phyloP scores from a whole-genome alignment of 2,329 filamentous ascomycete genomes.

The Colletotrichum somersetense region DNA sequence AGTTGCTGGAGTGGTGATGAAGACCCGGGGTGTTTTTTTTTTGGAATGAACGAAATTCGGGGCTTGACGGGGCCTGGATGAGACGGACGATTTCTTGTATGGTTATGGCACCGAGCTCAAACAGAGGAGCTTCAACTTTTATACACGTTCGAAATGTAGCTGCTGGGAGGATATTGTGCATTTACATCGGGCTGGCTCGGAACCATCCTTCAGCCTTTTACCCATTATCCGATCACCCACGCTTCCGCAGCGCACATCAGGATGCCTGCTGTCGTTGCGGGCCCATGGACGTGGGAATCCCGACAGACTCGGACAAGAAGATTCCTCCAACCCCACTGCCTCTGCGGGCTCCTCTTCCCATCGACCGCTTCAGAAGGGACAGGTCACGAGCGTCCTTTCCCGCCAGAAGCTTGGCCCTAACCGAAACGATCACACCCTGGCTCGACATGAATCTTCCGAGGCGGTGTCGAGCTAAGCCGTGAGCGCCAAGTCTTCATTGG shows the following conservation, averaged over 20 bases:
- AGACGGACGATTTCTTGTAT: not conserved
- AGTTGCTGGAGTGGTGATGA: not conserved
- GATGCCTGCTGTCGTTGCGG: too few species aligned
- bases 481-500: constrained; percentile 20
- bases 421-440: not conserved
- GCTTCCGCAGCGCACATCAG: not conserved
- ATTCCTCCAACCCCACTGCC: not conserved
- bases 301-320: constrained; percentile 23
- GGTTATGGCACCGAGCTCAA: too few species aligned
- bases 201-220: not conserved
- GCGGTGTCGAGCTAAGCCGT: not conserved
- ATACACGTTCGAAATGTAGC: not conserved
- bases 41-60: not conserved
- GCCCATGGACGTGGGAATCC: not conserved
- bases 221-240: not conserved
- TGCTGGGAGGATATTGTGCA: not conserved
- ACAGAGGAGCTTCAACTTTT: not conserved
- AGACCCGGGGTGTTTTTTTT: too few species aligned
- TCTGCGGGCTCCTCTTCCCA: not conserved
- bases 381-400: constrained; percentile 23
- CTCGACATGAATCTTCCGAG: not conserved
- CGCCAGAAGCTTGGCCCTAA: not conserved
- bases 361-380: not conserved
- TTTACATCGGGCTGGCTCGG: not conserved
- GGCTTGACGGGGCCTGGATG: not conserved